Conservation (phyloP, 768 basidiomycete species). For the Jaapia argillacea region DNA sequence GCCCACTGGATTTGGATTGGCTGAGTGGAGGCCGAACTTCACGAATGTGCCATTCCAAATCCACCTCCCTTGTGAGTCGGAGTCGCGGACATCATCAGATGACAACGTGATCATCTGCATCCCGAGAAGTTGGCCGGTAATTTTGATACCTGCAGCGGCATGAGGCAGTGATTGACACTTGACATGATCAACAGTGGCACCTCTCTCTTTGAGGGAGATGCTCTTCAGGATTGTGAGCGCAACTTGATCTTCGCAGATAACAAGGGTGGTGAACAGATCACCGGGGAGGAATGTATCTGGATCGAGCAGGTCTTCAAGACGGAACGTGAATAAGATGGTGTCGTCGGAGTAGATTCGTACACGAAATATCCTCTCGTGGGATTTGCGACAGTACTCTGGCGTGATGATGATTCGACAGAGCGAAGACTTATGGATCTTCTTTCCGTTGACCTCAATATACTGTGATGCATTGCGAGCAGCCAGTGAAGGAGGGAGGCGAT, state of each 20-base stretch:
- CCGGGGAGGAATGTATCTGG: constrained; percentile 5
- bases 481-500: not conserved
- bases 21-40: not conserved
- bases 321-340: constrained; percentile 1
- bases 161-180: not conserved
- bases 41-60: constrained; percentile 3
- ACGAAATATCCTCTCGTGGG: constrained; percentile 6
- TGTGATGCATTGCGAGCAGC: not conserved
- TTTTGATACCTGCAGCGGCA: constrained; percentile 5
- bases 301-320: not conserved
- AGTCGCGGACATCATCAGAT: not conserved
- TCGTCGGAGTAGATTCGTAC: constrained; percentile 6
- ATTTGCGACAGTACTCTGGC: constrained; percentile 6
- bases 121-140: constrained; percentile 4
- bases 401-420: constrained; percentile 8
- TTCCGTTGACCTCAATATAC: constrained; percentile 2
- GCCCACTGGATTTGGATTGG: not conserved
- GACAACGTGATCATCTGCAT: not conserved
- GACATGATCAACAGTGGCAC: not conserved
- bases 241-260: constrained; percentile 2
- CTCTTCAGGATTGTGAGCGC: constrained; percentile 5
- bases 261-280: constrained; percentile 7
- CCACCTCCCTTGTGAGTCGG: constrained; percentile 1
- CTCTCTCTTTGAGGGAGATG: constrained; percentile 6
- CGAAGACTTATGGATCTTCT: constrained; percentile 7